Base-by-base conservation (phyloP, 2,329 filamentous ascomycete species). In the Fusarium redolens region DNA sequence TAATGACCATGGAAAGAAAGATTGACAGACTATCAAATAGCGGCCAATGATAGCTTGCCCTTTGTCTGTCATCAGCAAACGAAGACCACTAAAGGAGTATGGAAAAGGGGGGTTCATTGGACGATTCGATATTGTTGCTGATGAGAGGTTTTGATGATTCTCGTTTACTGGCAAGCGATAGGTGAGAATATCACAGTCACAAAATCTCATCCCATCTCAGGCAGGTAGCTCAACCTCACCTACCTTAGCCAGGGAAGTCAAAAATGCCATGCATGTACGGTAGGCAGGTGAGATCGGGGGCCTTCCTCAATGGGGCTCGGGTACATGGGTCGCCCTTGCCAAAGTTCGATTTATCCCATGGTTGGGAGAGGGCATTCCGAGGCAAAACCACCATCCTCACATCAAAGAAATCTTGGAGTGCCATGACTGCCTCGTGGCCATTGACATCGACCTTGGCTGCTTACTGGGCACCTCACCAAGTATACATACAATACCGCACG, bases 271-370 rank as follows among this genome's bases (percentile, higher is more conserved):
- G 54, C 68, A 71, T 66, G 50, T 45, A 57, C 43, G 44, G 56
- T 47, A 71, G 65, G 68, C 62, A 72, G 44, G 63, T 71, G 51
- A 72, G 64, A 69, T 72, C 64, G 64, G 69, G 69, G 59, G 61
- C 59, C 63, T 64, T 69, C 65, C 57, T 62, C 30, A 48, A 59
- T 58, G 35, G 47, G 37, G 30, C 40, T 50, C 33, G 35, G 41
- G 48, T 52, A 28, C 64, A 72, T 65, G 64, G 60, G 56, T 69
- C 33, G 43, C 54, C 69, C 64, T 55, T 45, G 22, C 41, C 14
- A 50, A 56, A 33, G 38, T 51, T 28, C 28, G 56, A 60, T 40
- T 55, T 68, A 54, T 65, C 31, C 57, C 38, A 50, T 55, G 52
- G 18, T 33, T 44, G 44, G 25, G 31, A 47, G 31, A 68, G 30